Evolutionary conservation across 139 green algal genomes (phyloP).

Genomic region (Mychonastes homosphaera): DNA sequence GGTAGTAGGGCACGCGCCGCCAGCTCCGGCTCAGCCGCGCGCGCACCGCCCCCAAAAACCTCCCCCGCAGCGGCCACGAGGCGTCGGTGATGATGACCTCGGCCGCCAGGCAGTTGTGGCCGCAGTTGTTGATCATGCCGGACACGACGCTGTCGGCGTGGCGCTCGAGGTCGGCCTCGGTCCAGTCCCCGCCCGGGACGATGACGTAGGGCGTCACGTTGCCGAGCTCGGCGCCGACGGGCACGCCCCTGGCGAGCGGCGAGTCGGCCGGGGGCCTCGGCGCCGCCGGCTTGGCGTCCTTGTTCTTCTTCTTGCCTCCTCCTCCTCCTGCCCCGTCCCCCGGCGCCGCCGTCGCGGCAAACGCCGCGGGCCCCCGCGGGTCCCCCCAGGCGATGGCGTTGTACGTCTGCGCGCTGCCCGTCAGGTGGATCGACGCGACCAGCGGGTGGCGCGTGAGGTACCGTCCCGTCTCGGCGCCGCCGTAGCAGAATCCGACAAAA

Average conservation of each 20-base stretch:
- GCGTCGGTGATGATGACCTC: constrained; percentile 63
- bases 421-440: constrained; percentile 62
- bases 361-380: not conserved
- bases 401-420: constrained; percentile 57
- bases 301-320: too few relatives aligned
- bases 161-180: constrained; percentile 51
- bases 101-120: constrained; percentile 68
- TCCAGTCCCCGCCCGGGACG: constrained; percentile 47
- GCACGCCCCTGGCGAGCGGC: not conserved
- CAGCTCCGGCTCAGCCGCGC: constrained; percentile 15
- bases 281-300: not conserved
- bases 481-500: constrained; percentile 63
- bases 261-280: not conserved
- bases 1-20: constrained; percentile 30
- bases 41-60: constrained; percentile 47
- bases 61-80: constrained; percentile 51
- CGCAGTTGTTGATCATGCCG: constrained; percentile 50
- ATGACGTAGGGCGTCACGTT: constrained; percentile 80
- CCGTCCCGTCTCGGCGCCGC: constrained; percentile 41
- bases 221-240: constrained; percentile 65
- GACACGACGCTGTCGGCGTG: constrained; percentile 48
- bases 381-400: constrained; percentile 68
- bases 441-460: constrained; percentile 37
- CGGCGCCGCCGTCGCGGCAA: not conserved
- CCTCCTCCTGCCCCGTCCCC: not conserved